phyloP scores from a whole-genome alignment of 192 early-diverging fungal genomes.

The Coemansia sp. region DNA sequence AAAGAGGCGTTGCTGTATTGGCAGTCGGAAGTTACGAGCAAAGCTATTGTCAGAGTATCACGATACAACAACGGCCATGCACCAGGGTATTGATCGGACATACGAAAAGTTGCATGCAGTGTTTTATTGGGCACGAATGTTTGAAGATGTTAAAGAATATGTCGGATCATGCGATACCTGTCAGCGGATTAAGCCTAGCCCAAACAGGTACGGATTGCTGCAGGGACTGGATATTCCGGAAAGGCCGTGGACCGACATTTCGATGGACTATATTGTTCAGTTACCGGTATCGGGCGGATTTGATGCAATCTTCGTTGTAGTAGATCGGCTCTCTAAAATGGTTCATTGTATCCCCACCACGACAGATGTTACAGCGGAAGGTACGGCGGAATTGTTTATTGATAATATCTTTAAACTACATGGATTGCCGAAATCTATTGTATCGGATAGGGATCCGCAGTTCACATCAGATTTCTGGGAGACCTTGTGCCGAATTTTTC shows the following conservation, averaged over 20 bases:
- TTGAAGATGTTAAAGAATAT: conserved; percentile 7
- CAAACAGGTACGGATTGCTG: not conserved
- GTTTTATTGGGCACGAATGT: conserved; percentile 15
- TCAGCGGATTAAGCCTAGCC: conserved; percentile 1
- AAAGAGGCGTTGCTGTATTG: conserved; percentile 7
- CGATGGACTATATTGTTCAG: conserved; percentile 22
- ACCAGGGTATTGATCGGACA: conserved; percentile 10
- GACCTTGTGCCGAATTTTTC: not conserved
- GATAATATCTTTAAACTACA: conserved; percentile 12
- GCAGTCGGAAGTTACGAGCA: not conserved
- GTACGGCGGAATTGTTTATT: conserved; percentile 7
- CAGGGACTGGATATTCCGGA: not conserved
- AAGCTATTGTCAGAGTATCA: conserved; percentile 9
- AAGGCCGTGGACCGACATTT: conserved; percentile 11
- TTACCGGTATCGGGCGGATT: conserved; percentile 9
- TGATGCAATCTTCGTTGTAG: conserved; percentile 14
- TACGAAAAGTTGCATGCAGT: not conserved
- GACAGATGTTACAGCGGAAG: conserved; percentile 3
- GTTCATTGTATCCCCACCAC: conserved; percentile 5
- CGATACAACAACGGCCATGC: conserved; percentile 5
- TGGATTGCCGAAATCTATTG: conserved; percentile 14
- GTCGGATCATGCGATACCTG: conserved; percentile 8
- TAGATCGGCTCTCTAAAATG: conserved; percentile 17
- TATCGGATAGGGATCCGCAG: conserved; percentile 19
- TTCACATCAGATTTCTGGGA: conserved; percentile 23